Percentiles rank a stretch among this genome's conserved stretches.
Conservation (phyloP, 768 basidiomycete species). For the Auricularia sp. region DNA sequence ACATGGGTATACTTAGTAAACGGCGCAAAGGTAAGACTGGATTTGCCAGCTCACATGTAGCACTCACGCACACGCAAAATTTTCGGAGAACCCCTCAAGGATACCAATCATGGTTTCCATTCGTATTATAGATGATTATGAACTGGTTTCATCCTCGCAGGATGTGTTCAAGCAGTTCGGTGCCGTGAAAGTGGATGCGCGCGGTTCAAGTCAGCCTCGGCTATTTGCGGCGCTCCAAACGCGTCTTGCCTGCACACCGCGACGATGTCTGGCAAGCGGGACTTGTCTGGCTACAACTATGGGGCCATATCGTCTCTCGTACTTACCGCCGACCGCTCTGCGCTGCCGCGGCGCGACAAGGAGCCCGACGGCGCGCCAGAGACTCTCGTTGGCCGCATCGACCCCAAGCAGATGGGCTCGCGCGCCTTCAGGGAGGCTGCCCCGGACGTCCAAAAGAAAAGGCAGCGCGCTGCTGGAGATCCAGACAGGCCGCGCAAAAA, state of each 20-base stretch:
- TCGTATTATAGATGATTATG: no score
- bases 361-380: constrained; percentile 97
- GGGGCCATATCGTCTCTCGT: constrained; percentile 90
- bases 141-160: no score
- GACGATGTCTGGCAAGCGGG: constrained; percentile 42
- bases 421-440: constrained; percentile 73
- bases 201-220: background rate
- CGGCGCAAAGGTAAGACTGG: no score
- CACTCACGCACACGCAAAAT: no score
- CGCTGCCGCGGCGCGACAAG: constrained; percentile 76
- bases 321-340: constrained; percentile 79
- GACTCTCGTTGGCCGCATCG: constrained; percentile 82
- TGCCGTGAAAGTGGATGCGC: no score
- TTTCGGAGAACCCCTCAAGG: no score
- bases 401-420: constrained; percentile 88
- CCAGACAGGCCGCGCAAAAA: constrained; percentile 46
- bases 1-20: no score
- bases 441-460: constrained; percentile 88
- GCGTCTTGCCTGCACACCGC: background rate
- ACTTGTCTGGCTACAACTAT: constrained; percentile 92
- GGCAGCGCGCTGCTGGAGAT: constrained; percentile 52
- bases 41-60: no score
- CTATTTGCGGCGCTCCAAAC: background rate
- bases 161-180: no score
- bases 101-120: no score